Conservation (phyloP, 495 filamentous ascomycete species). For the Neurospora sp. region DNA sequence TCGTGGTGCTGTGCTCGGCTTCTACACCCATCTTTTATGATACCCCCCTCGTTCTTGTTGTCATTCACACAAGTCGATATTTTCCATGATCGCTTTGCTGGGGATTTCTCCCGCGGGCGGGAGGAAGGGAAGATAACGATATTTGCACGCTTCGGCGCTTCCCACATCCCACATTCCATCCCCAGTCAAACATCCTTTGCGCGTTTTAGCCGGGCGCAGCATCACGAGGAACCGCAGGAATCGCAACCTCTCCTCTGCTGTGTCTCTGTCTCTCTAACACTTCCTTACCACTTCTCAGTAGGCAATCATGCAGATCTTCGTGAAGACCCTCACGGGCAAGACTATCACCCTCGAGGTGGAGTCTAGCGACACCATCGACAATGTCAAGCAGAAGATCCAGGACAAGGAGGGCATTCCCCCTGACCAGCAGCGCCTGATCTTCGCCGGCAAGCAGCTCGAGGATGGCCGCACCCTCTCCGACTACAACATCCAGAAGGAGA, state of each 20-base stretch:
- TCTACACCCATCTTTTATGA: constrained; percentile 14
- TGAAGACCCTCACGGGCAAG: constrained; percentile 99
- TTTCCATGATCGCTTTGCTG: constrained; percentile 1
- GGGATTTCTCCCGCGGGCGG: neutral
- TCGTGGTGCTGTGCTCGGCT: constrained; percentile 8
- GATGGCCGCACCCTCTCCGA: constrained; percentile 98
- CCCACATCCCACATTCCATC: neutral
- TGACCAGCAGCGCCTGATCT: constrained; percentile 99
- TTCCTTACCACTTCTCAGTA: constrained; percentile 26
- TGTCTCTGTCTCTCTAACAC: constrained; percentile 19
- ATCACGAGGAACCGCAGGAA: neutral
- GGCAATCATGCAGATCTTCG: constrained; percentile 98
- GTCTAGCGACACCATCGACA: constrained; percentile 98
- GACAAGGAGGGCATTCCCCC: constrained; percentile 99
- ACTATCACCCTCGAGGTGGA: constrained; percentile 99
- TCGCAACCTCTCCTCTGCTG: neutral
- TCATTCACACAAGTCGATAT: neutral
- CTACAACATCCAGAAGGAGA: constrained; percentile 99
- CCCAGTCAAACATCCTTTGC: neutral
- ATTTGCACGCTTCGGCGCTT: neutral
- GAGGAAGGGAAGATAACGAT: neutral
- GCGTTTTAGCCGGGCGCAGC: neutral
- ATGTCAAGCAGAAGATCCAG: constrained; percentile 91
- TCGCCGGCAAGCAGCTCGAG: constrained; percentile 99
- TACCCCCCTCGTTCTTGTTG: constrained; percentile 19